phyloP scores from a whole-genome alignment of 768 basidiomycete genomes.

The Boletus coccyginus region DNA sequence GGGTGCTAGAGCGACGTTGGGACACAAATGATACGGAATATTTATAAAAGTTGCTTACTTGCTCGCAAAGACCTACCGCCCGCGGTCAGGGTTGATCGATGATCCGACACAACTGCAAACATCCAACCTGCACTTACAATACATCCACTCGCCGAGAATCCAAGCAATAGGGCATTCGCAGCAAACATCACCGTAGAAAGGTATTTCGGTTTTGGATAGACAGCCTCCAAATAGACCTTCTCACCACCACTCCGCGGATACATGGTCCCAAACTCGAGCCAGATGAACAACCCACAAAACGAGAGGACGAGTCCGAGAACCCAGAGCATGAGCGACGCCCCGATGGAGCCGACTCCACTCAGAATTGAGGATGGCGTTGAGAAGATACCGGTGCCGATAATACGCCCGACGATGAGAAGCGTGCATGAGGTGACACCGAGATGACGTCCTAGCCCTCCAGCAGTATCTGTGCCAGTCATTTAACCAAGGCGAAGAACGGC shows the following conservation, averaged over 20 bases:
- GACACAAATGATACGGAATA: background rate
- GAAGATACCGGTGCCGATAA: conserved; percentile 37
- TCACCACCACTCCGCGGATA: conserved; percentile 60
- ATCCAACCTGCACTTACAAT: conserved; percentile 36
- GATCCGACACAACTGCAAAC: background rate
- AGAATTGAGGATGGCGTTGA: conserved; percentile 59
- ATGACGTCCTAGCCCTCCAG: conserved; percentile 56
- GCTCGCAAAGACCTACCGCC: conserved; percentile 35
- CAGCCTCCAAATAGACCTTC: conserved; percentile 59
- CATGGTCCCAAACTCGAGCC: conserved; percentile 64
- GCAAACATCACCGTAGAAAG: conserved; percentile 51
- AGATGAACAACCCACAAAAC: conserved; percentile 58
- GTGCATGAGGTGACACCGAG: conserved; percentile 54
- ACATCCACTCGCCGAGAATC: conserved; percentile 42
- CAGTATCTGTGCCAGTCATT: conserved; percentile 34
- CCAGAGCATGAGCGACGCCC: conserved; percentile 61
- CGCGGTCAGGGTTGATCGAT: too few species aligned
- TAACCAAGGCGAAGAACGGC: background rate
- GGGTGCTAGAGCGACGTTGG: conserved; percentile 36
- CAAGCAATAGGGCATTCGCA: conserved; percentile 44
- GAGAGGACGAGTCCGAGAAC: conserved; percentile 57
- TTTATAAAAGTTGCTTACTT: conserved; percentile 17
- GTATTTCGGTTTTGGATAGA: conserved; percentile 46
- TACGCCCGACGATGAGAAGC: conserved; percentile 48
- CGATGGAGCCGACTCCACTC: conserved; percentile 52